These are phyloP conservation scores for Daedaleopsis sinensis DNA, from an alignment of 768 basidiomycete genomes.

Conservation along the genomic window DNA sequence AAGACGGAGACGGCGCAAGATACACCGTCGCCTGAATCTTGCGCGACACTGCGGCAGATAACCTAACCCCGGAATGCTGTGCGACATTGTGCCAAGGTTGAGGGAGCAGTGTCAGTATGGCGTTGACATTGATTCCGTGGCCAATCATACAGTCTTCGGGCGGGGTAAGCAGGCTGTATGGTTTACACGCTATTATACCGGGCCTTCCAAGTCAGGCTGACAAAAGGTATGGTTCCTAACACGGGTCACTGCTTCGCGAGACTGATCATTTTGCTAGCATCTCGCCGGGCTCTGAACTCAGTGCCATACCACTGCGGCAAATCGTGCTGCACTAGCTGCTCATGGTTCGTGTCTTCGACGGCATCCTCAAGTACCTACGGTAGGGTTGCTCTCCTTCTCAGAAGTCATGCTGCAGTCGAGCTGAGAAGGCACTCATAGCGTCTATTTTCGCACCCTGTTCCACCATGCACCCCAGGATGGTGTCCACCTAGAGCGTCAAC, in stretches of 20 bases:
- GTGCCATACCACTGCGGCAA: no score
- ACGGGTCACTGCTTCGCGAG: background rate
- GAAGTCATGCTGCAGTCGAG: background rate
- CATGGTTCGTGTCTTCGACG: no score
- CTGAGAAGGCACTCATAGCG: background rate
- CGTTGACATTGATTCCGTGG: background rate
- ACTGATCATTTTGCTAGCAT: background rate
- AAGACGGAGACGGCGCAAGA: background rate
- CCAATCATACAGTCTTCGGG: background rate
- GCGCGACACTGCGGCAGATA: background rate
- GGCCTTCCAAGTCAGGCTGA: background rate
- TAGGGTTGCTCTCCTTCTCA: no score
- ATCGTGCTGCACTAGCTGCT: no score
- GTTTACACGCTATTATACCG: background rate
- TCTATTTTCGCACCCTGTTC: background rate
- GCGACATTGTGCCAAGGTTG: background rate
- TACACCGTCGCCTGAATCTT: no score
- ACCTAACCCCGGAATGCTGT: slow-evolving; percentile 4
- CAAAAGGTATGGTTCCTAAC: background rate
- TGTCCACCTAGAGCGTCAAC: background rate
- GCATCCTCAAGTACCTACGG: no score
- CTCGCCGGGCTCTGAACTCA: background rate
- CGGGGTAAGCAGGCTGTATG: background rate
- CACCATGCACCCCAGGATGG: background rate
- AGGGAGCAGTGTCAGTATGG: background rate